A percentile compares a stretch with the other conserved stretches of the same genome.
Evolutionary conservation across 371 early-diverging fungal genomes (phyloP).

Genomic region (Rhizomucor pusillus): DNA sequence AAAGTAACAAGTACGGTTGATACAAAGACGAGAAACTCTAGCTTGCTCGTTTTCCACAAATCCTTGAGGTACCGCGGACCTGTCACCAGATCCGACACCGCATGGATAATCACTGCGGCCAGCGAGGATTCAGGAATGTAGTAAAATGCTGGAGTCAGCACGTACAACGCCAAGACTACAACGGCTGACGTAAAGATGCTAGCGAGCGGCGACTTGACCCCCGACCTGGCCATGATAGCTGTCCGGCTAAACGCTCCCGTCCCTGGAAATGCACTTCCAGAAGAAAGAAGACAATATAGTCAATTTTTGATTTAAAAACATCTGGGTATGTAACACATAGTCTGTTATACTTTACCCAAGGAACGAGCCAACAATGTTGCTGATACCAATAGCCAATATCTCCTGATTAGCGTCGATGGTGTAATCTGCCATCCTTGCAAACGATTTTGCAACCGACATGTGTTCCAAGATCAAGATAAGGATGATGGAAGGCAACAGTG

Average conservation of each 20-base stretch:
- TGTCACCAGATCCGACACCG: conserved; percentile 58
- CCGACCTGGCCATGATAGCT: conserved; percentile 77
- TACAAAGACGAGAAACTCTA: conserved; percentile 49
- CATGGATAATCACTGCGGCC: conserved; percentile 78
- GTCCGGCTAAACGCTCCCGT: conserved; percentile 91
- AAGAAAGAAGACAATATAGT: neutral
- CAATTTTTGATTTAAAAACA: neutral
- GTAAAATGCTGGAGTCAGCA: conserved; percentile 81
- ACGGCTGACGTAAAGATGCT: conserved; percentile 72
- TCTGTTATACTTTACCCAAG: conserved; percentile 51
- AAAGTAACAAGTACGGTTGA: conserved; percentile 57
- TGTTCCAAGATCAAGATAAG: conserved; percentile 75
- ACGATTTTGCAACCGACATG: conserved; percentile 75
- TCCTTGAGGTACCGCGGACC: conserved; percentile 23
- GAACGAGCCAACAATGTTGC: conserved; percentile 78
- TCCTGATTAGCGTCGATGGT: conserved; percentile 73
- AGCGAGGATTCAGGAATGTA: conserved; percentile 82
- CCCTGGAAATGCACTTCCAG: conserved; percentile 75
- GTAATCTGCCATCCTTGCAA: conserved; percentile 63
- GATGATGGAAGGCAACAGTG: conserved; percentile 55
- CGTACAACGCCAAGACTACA: conserved; percentile 75
- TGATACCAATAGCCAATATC: conserved; percentile 77
- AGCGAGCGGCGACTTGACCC: conserved; percentile 80
- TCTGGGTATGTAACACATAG: no score
- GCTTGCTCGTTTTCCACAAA: conserved; percentile 36